A percentile compares a stretch with the other conserved stretches of the same genome.
Evolutionary conservation across 768 basidiomycete species (phyloP).

Genomic region (Fibroporia radiculosa): DNA sequence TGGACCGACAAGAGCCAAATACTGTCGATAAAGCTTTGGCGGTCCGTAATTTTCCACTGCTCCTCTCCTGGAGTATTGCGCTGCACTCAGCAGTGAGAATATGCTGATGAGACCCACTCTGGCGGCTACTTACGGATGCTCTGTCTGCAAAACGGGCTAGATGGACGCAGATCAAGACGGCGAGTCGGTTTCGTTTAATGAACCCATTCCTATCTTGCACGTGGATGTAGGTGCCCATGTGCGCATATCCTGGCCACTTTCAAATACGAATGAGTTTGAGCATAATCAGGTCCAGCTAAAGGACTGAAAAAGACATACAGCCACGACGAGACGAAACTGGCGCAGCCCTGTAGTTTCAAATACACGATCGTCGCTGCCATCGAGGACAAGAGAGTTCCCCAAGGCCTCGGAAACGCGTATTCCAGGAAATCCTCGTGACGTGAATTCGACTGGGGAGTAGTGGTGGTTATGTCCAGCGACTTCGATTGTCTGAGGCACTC

Average conservation of each 20-base stretch:
- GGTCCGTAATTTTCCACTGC: constrained; percentile 7
- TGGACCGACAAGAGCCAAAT: constrained; percentile 13
- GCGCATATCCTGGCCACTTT: constrained; percentile 17
- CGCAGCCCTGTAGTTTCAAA: constrained; percentile 8
- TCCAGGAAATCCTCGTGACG: constrained; percentile 3
- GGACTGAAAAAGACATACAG: constrained; percentile 3
- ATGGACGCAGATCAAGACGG: constrained; percentile 6
- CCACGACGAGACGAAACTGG: constrained; percentile 11
- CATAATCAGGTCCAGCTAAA: background rate
- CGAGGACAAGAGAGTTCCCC: constrained; percentile 2
- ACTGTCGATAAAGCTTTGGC: constrained; percentile 6
- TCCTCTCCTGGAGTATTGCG: background rate
- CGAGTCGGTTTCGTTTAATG: constrained; percentile 11
- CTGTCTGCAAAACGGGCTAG: constrained; percentile 5
- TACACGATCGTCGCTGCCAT: constrained; percentile 7
- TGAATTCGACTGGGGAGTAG: constrained; percentile 4
- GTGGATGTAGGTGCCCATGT: constrained; percentile 11
- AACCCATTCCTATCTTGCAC: constrained; percentile 8
- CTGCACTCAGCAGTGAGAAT: background rate
- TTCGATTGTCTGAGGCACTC: constrained; percentile 6
- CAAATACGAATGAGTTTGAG: background rate
- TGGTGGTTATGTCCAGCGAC: background rate
- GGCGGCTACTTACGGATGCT: constrained; percentile 6
- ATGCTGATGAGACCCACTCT: background rate
- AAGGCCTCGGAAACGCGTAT: constrained; percentile 8